Evolutionary conservation across 2,329 filamentous ascomycete species (phyloP).

Genomic region (Botrytis porri): DNA sequence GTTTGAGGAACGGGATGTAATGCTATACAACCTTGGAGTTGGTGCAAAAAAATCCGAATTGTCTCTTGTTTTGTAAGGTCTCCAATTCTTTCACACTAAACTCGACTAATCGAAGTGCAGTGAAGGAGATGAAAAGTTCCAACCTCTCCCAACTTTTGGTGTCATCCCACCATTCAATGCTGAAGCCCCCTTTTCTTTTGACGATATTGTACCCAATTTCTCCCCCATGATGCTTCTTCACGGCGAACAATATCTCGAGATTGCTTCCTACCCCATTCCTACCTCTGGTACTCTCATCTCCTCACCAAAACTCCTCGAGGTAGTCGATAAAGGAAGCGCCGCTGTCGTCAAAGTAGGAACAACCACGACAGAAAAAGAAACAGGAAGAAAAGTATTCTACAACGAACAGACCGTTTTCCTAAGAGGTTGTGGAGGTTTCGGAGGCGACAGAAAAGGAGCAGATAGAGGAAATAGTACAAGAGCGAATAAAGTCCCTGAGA

Average conservation of each 20-base stretch:
- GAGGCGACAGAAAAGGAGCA: conserved; percentile 70
- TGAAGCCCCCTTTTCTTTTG: conserved; percentile 73
- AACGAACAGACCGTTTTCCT: conserved; percentile 95
- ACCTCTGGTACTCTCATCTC: conserved; percentile 75
- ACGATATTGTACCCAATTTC: conserved; percentile 90
- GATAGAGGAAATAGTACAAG: conserved; percentile 80
- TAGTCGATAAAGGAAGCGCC: conserved; percentile 91
- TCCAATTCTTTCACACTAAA: neutral
- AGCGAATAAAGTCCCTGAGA: conserved; percentile 72
- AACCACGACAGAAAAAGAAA: conserved; percentile 80
- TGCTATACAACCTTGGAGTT: conserved; percentile 93
- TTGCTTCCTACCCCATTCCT: conserved; percentile 87
- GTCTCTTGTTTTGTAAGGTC: conserved; percentile 68
- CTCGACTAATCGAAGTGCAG: conserved; percentile 27
- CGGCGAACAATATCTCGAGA: conserved; percentile 96
- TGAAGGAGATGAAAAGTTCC: conserved; percentile 89
- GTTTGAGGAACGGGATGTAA: conserved; percentile 82
- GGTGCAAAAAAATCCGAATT: conserved; percentile 90
- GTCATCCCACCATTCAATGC: conserved; percentile 93
- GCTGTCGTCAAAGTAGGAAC: conserved; percentile 78
- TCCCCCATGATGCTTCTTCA: conserved; percentile 98
- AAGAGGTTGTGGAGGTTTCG: conserved; percentile 86
- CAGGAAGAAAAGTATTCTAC: conserved; percentile 90
- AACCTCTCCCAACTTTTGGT: conserved; percentile 90
- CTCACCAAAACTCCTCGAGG: conserved; percentile 80